Evolutionary conservation across 345 rosid species (phyloP).

Genomic region (Sonneratia caseolaris): DNA sequence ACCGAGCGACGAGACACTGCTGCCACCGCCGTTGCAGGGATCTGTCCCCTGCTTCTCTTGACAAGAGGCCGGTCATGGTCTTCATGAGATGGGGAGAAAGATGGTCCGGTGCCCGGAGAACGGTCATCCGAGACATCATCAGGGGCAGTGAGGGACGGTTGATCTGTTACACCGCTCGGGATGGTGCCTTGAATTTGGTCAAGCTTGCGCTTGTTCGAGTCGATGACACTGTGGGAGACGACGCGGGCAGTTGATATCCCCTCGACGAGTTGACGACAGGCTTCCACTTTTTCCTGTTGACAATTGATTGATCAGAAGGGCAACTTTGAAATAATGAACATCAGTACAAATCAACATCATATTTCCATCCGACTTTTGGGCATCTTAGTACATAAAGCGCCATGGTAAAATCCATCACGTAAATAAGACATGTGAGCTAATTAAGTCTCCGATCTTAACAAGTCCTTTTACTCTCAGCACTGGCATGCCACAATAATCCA

Average conservation of each 20-base stretch:
- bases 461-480: neutral
- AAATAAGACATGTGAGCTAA: neutral
- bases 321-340: neutral
- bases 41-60: constrained; percentile 1
- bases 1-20: neutral
- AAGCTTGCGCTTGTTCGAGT: constrained; percentile 46
- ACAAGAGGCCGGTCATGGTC: neutral
- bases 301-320: neutral
- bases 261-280: constrained; percentile 41
- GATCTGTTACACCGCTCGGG: constrained; percentile 53
- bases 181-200: constrained; percentile 20
- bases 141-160: constrained; percentile 37
- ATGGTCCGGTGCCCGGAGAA: neutral
- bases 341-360: neutral
- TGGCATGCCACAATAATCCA: neutral
- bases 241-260: constrained; percentile 21
- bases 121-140: neutral
- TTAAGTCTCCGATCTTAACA: neutral
- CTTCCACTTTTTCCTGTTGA: constrained; percentile 49
- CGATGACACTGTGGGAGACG: neutral
- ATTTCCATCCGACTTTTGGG: too few relatives aligned
- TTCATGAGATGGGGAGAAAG: neutral
- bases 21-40: neutral
- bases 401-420: too few relatives aligned
- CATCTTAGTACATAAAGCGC: too few relatives aligned